These are phyloP conservation scores for Senecio squalidus DNA, from an alignment of 140 eudicot genomes.

Conservation along the genomic window DNA sequence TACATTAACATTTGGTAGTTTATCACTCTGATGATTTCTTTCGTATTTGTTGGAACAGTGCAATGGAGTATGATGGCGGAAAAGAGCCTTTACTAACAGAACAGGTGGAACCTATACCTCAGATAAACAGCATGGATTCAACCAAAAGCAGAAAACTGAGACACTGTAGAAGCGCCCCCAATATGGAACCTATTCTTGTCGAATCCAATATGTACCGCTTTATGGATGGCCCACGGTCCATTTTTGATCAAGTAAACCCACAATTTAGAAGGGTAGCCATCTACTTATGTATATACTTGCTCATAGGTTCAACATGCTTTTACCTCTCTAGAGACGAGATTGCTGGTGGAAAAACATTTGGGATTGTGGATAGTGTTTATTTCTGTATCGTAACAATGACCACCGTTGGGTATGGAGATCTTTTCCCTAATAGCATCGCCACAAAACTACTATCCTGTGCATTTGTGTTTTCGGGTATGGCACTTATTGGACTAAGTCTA, in stretches of 20 bases:
- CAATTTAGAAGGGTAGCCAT: constrained; percentile 41
- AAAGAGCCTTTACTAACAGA: constrained; percentile 34
- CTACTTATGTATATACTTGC: constrained; percentile 45
- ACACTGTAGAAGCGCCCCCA: constrained; percentile 73
- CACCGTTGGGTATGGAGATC: constrained; percentile 97
- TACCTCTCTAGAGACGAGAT: constrained; percentile 57
- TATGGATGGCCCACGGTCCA: constrained; percentile 25
- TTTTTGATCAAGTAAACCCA: constrained; percentile 45
- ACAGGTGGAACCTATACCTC: constrained; percentile 6
- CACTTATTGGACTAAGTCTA: constrained; percentile 53
- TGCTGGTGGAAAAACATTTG: constrained; percentile 50
- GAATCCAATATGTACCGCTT: constrained; percentile 28
- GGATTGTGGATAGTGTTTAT: constrained; percentile 65
- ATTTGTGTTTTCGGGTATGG: constrained; percentile 91
- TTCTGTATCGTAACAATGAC: constrained; percentile 97
- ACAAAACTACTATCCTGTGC: constrained; percentile 86
- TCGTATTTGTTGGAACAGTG: constrained; percentile 2
- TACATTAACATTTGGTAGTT: too few relatives aligned
- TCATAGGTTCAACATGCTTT: constrained; percentile 53
- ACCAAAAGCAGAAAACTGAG: constrained; percentile 45
- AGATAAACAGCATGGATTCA: constrained; percentile 1
- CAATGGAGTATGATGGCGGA: constrained; percentile 34
- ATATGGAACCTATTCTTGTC: constrained; percentile 36
- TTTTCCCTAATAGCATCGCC: constrained; percentile 50
- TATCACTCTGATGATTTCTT: not conserved